Percentiles rank a stretch among this genome's conserved stretches.
Evolutionary conservation across 257 asterid species (phyloP).

Genomic region (Sherardia arvensis): DNA sequence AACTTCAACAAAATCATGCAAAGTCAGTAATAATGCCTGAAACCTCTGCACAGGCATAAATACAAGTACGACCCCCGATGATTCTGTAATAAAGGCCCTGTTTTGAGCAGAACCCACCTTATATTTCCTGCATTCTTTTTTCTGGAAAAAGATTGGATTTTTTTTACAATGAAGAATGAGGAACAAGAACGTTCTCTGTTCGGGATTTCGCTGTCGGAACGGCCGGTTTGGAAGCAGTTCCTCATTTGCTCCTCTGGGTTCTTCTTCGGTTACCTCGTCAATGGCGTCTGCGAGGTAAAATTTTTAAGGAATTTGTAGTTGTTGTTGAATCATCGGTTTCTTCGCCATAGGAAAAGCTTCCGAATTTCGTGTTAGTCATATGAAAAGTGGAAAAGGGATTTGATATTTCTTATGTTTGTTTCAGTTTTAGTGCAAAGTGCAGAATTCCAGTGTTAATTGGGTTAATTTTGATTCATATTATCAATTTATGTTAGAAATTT

Average conservation of each 20-base stretch:
- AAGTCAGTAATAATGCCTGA: conserved; percentile 11
- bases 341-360: neutral
- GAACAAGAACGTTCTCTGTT: conserved; percentile 67
- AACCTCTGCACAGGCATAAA: neutral
- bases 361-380: neutral
- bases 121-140: conserved; percentile 4
- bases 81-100: conserved; percentile 5
- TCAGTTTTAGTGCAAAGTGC: neutral
- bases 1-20: conserved; percentile 25
- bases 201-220: conserved; percentile 59
- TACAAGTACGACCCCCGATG: neutral
- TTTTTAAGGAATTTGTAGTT: neutral
- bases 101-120: conserved; percentile 10
- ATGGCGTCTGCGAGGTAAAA: conserved; percentile 84
- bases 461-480: neutral
- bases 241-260: conserved; percentile 81
- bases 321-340: neutral
- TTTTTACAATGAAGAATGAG: conserved; percentile 51
- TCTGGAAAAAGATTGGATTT: neutral
- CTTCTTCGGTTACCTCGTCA: conserved; percentile 86
- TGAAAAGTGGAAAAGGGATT: neutral
- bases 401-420: neutral
- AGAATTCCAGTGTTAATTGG: neutral
- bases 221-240: conserved; percentile 88
- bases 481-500: neutral